Evolutionary conservation across 163 green algal genomes (phyloP), one percentile per base, ranked within the genome.

Genomic region (Scenedesmus sp.): DNA sequence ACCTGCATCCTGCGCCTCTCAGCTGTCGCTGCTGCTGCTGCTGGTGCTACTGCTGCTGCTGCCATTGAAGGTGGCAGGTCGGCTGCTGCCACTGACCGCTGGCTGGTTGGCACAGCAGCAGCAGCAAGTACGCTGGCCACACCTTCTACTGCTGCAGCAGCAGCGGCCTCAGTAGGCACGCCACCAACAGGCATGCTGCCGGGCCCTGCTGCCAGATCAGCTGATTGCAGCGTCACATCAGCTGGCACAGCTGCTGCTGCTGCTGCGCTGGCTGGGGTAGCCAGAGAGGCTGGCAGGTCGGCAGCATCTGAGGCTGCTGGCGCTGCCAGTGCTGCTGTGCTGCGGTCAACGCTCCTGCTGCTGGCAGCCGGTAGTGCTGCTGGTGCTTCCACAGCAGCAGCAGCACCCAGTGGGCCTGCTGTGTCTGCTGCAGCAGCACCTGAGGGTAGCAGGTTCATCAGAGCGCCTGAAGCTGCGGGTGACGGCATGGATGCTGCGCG

Each of bases 51-150:
- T 87, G 54, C 16, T 87, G 82, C 55, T 8, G 16, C 83, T 74
- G 59, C 83, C 57, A 88, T 5, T 59, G 83, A 88, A 12, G 23
- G 54, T 60, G 82, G 82, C 54, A 87, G 20, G 52, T 76, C 83
- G 7, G 83, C 83, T 77, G 83, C 83, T 88, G 83, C 55, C 15
- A 54, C 56, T 57, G 83, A 56, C 3, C 76, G 2, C 34, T 60
- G 34, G n/a, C 76, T 84, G 76, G 18, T 84, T 1, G 34, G 76
- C 76, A 84, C 34, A 23, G 76, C 34, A 84, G 34, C 74, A 59
- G 18, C 34, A n/a, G 34, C 76, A n/a, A 84, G 76, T 3, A 84
- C 34, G 34, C 76, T 59, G 3, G 76, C 76, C 76, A 84, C 76
- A 3, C 34, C 76, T 59, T 26, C 76, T 84, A 34, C 76, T 59